A percentile compares a stretch with the other conserved stretches of the same genome.
Evolutionary conservation across 768 basidiomycete species (phyloP).

Genomic region (Tricholomella constricta): DNA sequence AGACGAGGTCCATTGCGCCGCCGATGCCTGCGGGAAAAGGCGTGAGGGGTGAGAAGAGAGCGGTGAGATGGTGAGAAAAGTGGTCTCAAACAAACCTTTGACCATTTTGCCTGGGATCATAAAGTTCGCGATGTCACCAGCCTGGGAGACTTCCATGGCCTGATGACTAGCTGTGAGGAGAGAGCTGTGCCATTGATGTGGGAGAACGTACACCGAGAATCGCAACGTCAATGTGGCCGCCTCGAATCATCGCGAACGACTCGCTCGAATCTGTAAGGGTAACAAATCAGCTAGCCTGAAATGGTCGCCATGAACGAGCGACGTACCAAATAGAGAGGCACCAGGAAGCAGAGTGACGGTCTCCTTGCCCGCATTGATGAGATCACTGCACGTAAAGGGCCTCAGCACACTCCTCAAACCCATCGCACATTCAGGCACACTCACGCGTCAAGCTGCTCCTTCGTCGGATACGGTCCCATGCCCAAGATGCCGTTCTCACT

Average conservation of each 20-base stretch:
- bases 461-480: conserved; percentile 88
- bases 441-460: conserved; percentile 79
- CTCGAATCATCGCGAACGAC: conserved; percentile 97
- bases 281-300: neutral
- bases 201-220: conserved; percentile 79
- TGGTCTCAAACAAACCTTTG: conserved; percentile 50
- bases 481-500: conserved; percentile 91
- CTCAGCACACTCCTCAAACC: neutral
- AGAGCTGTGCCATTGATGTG: conserved; percentile 54
- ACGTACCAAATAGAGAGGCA: conserved; percentile 84
- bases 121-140: conserved; percentile 95
- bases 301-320: neutral
- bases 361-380: conserved; percentile 95
- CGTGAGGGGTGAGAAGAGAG: conserved; percentile 1
- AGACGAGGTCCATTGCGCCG: conserved; percentile 95
- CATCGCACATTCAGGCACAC: conserved; percentile 25
- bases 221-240: conserved; percentile 91
- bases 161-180: conserved; percentile 28
- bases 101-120: conserved; percentile 97
- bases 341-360: conserved; percentile 92
- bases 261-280: conserved; percentile 73
- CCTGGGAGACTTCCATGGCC: conserved; percentile 95
- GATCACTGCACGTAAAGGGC: conserved; percentile 63
- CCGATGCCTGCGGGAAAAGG: conserved; percentile 73
- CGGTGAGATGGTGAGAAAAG: neutral